Percentiles rank a stretch among this genome's conserved stretches.
Conservation (phyloP, 2,329 filamentous ascomycete genomes). For the Emydomyces testavorans region DNA sequence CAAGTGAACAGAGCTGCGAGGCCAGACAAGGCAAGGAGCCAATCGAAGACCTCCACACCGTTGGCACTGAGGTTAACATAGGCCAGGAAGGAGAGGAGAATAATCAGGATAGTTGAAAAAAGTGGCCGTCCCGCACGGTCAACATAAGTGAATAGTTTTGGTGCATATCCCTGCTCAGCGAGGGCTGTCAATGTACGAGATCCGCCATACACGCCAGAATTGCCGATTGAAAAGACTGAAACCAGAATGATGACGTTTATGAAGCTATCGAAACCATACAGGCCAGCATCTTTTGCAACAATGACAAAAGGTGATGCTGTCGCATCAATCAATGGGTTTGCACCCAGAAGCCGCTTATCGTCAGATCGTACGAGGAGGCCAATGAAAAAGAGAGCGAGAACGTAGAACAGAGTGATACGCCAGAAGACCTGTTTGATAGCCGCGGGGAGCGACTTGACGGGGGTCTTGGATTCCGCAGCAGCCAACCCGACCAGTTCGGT, state of each 20-base stretch:
- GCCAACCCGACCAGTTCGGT: conserved; percentile 45
- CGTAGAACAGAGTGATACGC: conserved; percentile 42
- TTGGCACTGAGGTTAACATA: conserved; percentile 34
- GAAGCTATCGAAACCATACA: conserved; percentile 49
- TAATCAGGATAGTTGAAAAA: conserved; percentile 32
- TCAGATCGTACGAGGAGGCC: conserved; percentile 36
- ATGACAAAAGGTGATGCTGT: conserved; percentile 56
- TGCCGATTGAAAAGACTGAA: conserved; percentile 49
- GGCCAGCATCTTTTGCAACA: conserved; percentile 49
- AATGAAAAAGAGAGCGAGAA: conserved; percentile 37
- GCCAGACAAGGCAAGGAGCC: conserved; percentile 54
- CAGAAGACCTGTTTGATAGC: conserved; percentile 43
- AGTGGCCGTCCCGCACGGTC: conserved; percentile 38
- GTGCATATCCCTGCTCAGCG: conserved; percentile 37
- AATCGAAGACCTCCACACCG: conserved; percentile 47
- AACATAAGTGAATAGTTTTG: conserved; percentile 36
- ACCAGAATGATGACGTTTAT: conserved; percentile 58
- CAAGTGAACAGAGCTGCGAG: conserved; percentile 54
- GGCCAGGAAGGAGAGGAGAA: conserved; percentile 32
- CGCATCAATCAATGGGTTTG: conserved; percentile 29
- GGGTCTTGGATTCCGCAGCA: conserved; percentile 43
- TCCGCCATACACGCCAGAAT: conserved; percentile 47
- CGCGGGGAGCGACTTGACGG: conserved; percentile 39
- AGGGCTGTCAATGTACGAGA: conserved; percentile 48
- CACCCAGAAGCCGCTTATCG: conserved; percentile 32